These are phyloP conservation scores for Rhododendron vialii DNA, from an alignment of 148 eudicot genomes.

Conservation along the genomic window DNA sequence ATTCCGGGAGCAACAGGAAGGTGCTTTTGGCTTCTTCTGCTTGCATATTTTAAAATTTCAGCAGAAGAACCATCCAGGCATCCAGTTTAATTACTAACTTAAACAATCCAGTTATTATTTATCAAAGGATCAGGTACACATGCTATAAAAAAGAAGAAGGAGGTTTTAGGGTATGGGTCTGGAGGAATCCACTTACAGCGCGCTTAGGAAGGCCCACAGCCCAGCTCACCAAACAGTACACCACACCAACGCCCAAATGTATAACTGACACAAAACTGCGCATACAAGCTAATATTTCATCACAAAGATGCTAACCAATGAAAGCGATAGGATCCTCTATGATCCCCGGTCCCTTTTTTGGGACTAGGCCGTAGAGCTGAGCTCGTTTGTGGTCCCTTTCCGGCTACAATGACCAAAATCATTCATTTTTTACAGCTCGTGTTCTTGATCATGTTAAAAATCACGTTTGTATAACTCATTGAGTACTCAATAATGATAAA, in stretches of 20 bases:
- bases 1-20: neutral
- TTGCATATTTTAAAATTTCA: neutral
- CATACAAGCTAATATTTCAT: neutral
- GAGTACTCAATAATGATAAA: neutral
- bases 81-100: too few species aligned
- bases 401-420: neutral
- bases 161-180: neutral
- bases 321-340: neutral
- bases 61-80: neutral
- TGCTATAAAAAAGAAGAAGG: neutral
- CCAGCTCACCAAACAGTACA: constrained; percentile 92
- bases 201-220: constrained; percentile 96
- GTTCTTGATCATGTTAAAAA: neutral
- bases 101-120: neutral
- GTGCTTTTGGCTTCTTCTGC: neutral
- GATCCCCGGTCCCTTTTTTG: neutral
- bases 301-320: constrained; percentile 6
- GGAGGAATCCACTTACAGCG: constrained; percentile 63
- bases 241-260: constrained; percentile 82
- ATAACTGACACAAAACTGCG: constrained; percentile 92
- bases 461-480: neutral
- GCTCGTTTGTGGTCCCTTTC: neutral
- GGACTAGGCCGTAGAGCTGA: neutral
- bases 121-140: neutral
- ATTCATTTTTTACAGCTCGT: neutral